Evolutionary conservation across 768 basidiomycete genomes (phyloP).

Genomic region (Neoboletus magnificus): DNA sequence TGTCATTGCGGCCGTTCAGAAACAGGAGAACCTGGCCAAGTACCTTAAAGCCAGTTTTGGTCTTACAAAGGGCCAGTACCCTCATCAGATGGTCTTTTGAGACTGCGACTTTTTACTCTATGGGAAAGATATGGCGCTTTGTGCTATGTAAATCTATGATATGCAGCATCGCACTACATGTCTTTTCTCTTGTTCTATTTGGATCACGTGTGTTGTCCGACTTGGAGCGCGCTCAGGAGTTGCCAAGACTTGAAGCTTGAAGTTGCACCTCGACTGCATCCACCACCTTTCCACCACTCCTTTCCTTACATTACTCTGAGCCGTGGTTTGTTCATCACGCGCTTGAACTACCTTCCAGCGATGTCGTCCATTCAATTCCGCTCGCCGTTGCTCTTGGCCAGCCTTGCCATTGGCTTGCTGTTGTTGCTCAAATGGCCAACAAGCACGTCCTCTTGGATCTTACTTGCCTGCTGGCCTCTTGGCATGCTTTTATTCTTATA

Average conservation of each 20-base stretch:
- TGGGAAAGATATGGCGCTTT: constrained; percentile 15
- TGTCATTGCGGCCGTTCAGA: constrained; percentile 82
- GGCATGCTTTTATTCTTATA: constrained; percentile 54
- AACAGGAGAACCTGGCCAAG: constrained; percentile 85
- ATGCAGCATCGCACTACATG: constrained; percentile 20
- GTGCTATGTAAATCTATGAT: constrained; percentile 26
- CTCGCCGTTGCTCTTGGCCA: constrained; percentile 9
- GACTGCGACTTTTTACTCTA: constrained; percentile 12
- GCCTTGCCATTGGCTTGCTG: constrained; percentile 10
- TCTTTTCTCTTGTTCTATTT: constrained; percentile 14
- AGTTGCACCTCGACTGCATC: not conserved
- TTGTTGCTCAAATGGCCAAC: constrained; percentile 22
- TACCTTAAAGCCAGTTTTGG: constrained; percentile 93
- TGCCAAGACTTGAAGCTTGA: not conserved
- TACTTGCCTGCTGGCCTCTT: constrained; percentile 46
- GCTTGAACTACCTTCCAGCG: not conserved
- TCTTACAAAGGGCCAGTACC: constrained; percentile 94
- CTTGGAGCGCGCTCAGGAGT: too few relatives aligned
- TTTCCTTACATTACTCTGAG: not conserved
- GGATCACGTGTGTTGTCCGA: constrained; percentile 10
- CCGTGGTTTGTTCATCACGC: constrained; percentile 3
- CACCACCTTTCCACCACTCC: not conserved
- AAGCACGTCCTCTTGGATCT: constrained; percentile 35
- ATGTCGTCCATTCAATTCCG: constrained; percentile 7
- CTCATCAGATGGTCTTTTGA: constrained; percentile 93